Conservation (phyloP, 257 asterid genomes). For the Solanum sitiens region DNA sequence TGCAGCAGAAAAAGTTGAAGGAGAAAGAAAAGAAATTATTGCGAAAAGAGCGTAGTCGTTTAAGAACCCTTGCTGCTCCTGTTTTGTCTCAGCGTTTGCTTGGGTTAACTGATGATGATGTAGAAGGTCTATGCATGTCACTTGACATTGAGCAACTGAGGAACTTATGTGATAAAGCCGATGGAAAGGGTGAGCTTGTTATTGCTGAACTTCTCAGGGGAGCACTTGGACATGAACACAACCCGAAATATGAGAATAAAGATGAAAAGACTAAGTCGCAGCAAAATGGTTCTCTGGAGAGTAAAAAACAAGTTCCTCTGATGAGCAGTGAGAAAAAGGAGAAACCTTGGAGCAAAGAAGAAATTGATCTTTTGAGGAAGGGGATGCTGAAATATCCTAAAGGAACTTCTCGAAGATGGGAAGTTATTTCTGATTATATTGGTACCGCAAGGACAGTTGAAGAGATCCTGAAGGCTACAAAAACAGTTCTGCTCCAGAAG, state of each 20-base stretch:
- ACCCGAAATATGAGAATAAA: conserved; percentile 30
- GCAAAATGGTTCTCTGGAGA: conserved; percentile 46
- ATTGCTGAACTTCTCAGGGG: conserved; percentile 42
- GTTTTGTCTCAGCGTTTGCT: conserved; percentile 38
- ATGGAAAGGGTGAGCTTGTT: conserved; percentile 43
- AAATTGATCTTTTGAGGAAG: conserved; percentile 87
- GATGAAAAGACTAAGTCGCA: conserved; percentile 22
- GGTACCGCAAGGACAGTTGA: conserved; percentile 87
- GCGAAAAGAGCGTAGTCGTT: conserved; percentile 79
- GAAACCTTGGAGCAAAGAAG: conserved; percentile 74
- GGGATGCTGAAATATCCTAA: conserved; percentile 83
- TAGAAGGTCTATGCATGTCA: conserved; percentile 63
- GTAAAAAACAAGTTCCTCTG: conserved; percentile 19
- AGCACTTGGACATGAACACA: conserved; percentile 29
- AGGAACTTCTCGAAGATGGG: conserved; percentile 98
- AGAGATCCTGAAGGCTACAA: conserved; percentile 92
- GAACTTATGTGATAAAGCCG: conserved; percentile 55
- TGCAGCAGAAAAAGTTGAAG: conserved; percentile 53
- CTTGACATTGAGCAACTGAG: conserved; percentile 68
- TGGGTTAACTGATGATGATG: conserved; percentile 44
- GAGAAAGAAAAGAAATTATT: conserved; percentile 83
- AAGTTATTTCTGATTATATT: conserved; percentile 83
- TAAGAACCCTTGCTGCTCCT: conserved; percentile 55
- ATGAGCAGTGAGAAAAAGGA: conserved; percentile 46
- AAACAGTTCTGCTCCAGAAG: conserved; percentile 90